A percentile compares a stretch with the other conserved stretches of the same genome.
These are phyloP conservation scores for Lagenidium giganteum DNA, from an alignment of 352 stramenopile genomes.

Conservation along the genomic window DNA sequence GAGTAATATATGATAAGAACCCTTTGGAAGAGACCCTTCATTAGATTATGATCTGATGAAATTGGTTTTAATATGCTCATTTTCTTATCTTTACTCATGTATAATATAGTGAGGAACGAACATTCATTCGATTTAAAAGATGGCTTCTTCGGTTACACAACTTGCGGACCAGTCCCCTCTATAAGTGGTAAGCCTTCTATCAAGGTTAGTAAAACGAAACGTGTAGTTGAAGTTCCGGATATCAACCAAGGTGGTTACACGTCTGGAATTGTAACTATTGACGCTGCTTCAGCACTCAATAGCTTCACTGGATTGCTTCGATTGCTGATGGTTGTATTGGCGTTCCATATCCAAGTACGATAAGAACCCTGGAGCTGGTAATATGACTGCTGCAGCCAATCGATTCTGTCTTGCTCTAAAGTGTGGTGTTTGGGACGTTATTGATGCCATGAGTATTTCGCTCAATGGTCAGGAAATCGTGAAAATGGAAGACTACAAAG, in stretches of 20 bases:
- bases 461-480: conserved; percentile 16
- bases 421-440: conserved; percentile 20
- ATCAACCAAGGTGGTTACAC: conserved; percentile 18
- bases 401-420: conserved; percentile 14
- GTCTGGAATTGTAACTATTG: conserved; percentile 11
- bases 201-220: conserved; percentile 2
- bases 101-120: no score
- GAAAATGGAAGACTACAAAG: conserved; percentile 16
- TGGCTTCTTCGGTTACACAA: conserved; percentile 7
- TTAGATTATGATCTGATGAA: conserved; percentile 10
- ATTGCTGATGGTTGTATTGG: conserved; percentile 13
- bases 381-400: conserved; percentile 6
- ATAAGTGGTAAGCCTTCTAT: conserved; percentile 2
- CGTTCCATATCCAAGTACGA: conserved; percentile 14
- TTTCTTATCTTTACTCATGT: no score
- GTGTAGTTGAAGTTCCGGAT: conserved; percentile 9
- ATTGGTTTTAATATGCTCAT: conserved; percentile 10
- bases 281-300: conserved; percentile 13
- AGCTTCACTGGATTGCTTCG: conserved; percentile 10
- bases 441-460: conserved; percentile 11
- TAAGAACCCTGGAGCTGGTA: conserved; percentile 6
- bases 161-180: conserved; percentile 4
- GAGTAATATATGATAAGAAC: conserved; percentile 6
- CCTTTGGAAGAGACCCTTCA: conserved; percentile 6
- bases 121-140: no score